Base-by-base conservation (phyloP, 2,329 filamentous ascomycete genomes). In the Geosmithia flava region DNA sequence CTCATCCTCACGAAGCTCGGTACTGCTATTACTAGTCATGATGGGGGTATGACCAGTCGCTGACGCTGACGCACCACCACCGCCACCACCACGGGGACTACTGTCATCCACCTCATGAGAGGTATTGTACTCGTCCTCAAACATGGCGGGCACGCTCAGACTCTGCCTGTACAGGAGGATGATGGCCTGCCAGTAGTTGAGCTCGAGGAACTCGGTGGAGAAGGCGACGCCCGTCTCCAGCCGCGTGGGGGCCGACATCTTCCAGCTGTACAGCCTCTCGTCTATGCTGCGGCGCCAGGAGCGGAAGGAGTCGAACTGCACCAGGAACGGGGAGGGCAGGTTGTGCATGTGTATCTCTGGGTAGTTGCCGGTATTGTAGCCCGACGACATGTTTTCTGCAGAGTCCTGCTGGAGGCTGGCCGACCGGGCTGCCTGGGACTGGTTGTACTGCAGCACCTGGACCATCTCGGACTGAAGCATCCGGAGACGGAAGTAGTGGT, bases 101-200 rank as follows among this genome's bases (percentile, higher is more conserved):
- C 33, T 37, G 33, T 37, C 33, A 55, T 81, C 75, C 30, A 83
- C 77, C 55, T 83, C 80, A 50, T 76, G 76, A 4, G 78, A 75
- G 2, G 78, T 78, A 55, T 79, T 75, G 55, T 81, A 81, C 65
- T 96, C 91, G 48, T 81, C 81, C 48, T 90, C 87, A 50, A 97
- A 81, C 58, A 89, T 81, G 41, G 85, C 80, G 1, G 91, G 91
- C 17, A 95, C 87, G 45, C 87, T 85, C 52, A 95, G 66, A 62
- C 89, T 93, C 64, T 95, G 91, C 48, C 91, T 76, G 62, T 97
- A 97, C 19, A 97, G 76, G 83, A 96, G 89, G 55, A 96, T 94
- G 51, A 97, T 82, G 3, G 89, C 88, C 62, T 96, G 91, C 90
- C 91, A 97, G 65, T 97, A 97, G 63, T 97, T 97, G 51, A 97